Conservation (phyloP, 73 alveolate species). For the Paramecium bursaria region DNA sequence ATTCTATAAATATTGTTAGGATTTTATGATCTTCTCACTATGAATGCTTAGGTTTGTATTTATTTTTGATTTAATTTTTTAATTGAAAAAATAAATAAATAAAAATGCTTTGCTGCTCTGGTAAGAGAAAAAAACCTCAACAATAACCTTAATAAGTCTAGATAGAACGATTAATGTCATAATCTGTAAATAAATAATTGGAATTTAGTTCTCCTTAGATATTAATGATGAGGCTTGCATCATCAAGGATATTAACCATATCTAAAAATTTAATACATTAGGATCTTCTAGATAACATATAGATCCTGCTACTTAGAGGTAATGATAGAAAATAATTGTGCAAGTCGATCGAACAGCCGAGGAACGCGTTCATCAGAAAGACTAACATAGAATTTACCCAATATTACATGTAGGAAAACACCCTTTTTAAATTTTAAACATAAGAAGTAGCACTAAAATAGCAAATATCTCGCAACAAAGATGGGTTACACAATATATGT, state of each 20-base stretch:
- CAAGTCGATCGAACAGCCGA: constrained; percentile 50
- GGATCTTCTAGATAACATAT: not conserved
- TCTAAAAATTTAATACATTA: not conserved
- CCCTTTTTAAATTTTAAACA: constrained; percentile 18
- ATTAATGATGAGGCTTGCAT: constrained; percentile 43
- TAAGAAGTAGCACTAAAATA: constrained; percentile 1
- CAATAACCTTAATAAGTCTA: no score
- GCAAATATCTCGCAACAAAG: constrained; percentile 35
- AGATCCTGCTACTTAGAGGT: constrained; percentile 1
- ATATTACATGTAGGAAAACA: not conserved
- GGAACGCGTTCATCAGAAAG: constrained; percentile 10
- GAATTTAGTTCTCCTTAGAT: no score
- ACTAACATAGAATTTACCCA: not conserved
- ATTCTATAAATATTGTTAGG: no score
- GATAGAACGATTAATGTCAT: no score
- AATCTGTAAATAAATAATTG: no score
- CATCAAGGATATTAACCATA: not conserved
- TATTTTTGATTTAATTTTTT: not conserved
- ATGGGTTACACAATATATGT: constrained; percentile 27
- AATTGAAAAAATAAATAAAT: no score
- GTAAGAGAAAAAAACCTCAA: not conserved
- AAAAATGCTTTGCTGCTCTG: not conserved
- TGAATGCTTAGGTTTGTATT: no score
- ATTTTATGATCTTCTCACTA: no score
- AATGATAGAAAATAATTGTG: not conserved